Evolutionary conservation across 805 yeast genomes (phyloP).

Genomic region (Torulaspora maleeae): DNA sequence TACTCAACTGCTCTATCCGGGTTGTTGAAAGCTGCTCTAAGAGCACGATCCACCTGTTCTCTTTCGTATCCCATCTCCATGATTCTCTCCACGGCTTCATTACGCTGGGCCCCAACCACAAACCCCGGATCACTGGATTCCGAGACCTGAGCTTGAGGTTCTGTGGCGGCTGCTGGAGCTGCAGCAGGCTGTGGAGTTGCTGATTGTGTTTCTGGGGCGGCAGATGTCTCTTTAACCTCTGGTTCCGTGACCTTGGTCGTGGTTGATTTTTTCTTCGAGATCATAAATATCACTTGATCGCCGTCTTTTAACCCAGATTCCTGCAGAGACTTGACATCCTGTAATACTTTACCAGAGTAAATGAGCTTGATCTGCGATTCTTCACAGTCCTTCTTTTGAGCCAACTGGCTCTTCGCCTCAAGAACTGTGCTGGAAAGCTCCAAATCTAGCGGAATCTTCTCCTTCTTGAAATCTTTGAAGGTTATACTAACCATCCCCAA

Average conservation of each 20-base stretch:
- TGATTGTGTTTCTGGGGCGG: slow-evolving; percentile 2
- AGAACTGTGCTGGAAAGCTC: slow-evolving; percentile 63
- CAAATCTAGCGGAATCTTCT: slow-evolving; percentile 73
- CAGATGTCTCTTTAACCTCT: slow-evolving; percentile 10
- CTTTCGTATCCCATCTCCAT: slow-evolving; percentile 96
- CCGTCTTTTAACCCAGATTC: slow-evolving; percentile 71
- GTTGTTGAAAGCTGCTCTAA: slow-evolving; percentile 92
- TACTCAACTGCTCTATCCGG: slow-evolving; percentile 98
- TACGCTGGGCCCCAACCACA: slow-evolving; percentile 74
- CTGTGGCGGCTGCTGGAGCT: slow-evolving; percentile 18
- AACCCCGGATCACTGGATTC: slow-evolving; percentile 47
- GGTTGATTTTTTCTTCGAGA: slow-evolving; percentile 50
- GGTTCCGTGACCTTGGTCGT: slow-evolving; percentile 27
- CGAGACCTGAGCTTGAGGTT: slow-evolving; percentile 19
- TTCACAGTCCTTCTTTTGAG: slow-evolving; percentile 62
- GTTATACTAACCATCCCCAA: slow-evolving; percentile 24
- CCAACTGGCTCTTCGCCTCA: slow-evolving; percentile 70
- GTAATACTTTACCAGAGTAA: slow-evolving; percentile 86
- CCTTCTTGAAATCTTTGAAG: slow-evolving; percentile 90
- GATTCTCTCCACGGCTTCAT: slow-evolving; percentile 72
- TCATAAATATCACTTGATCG: slow-evolving; percentile 90
- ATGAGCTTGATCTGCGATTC: slow-evolving; percentile 78
- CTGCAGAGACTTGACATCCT: slow-evolving; percentile 71
- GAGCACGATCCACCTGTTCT: slow-evolving; percentile 79
- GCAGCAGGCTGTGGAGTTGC: slow-evolving; percentile 25